These are phyloP conservation scores for Pseudofabraea citricarpa DNA, from an alignment of 2,329 filamentous ascomycete species.

Conservation along the genomic window DNA sequence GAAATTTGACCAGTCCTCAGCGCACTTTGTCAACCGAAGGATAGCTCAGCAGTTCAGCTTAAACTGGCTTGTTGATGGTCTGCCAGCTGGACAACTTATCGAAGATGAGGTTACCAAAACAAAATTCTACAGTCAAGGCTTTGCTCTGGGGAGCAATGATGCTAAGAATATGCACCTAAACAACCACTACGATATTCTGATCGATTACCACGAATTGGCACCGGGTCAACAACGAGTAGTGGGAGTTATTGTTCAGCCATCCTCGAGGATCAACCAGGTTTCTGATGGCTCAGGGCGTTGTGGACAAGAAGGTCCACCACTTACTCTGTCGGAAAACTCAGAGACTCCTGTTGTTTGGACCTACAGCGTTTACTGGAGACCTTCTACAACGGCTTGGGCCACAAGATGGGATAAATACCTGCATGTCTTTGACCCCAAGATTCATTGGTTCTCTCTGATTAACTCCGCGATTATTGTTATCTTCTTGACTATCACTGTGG, in stretches of 20 bases:
- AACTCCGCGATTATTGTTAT: conserved; percentile 94
- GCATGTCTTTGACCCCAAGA: conserved; percentile 94
- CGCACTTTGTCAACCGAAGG: conserved; percentile 75
- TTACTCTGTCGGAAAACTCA: conserved; percentile 61
- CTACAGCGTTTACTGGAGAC: conserved; percentile 87
- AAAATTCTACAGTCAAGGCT: conserved; percentile 87
- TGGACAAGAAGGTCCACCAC: conserved; percentile 45
- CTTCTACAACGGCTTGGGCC: conserved; percentile 83
- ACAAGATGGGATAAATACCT: conserved; percentile 99
- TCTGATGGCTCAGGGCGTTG: conserved; percentile 47
- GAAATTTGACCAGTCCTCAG: conserved; percentile 60
- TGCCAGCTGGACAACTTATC: conserved; percentile 83
- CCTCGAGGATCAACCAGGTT: conserved; percentile 58
- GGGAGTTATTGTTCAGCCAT: conserved; percentile 82
- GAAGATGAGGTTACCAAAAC: conserved; percentile 70
- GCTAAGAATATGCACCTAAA: conserved; percentile 62
- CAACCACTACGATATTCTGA: conserved; percentile 91
- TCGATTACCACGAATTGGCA: conserved; percentile 85
- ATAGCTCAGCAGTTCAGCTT: conserved; percentile 85
- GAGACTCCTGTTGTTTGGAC: conserved; percentile 75
- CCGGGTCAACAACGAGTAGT: conserved; percentile 78
- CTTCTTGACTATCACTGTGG: conserved; percentile 85
- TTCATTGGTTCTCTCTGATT: conserved; percentile 98
- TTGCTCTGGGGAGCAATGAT: conserved; percentile 66
- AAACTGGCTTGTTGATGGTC: conserved; percentile 92